phyloP scores from a whole-genome alignment of 2,329 filamentous ascomycete species.

The Claviceps monticola region DNA sequence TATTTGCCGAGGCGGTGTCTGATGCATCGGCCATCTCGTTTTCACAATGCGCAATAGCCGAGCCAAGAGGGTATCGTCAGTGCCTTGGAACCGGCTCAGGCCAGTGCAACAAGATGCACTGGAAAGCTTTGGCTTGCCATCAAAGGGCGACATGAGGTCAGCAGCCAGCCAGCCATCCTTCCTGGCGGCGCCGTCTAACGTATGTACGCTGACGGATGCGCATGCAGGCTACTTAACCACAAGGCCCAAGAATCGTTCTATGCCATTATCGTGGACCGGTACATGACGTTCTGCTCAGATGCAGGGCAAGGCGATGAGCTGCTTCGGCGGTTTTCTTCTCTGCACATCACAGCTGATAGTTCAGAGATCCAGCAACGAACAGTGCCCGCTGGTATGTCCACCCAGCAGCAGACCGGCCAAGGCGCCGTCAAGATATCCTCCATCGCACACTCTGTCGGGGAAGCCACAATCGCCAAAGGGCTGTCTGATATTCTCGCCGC shows the following conservation, averaged over 20 bases:
- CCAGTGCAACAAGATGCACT: slow-evolving; percentile 63
- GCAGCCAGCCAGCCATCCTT: slow-evolving; percentile 1
- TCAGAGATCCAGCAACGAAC: neutral
- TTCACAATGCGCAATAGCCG: slow-evolving; percentile 10
- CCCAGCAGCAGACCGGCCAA: neutral
- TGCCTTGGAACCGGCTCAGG: slow-evolving; percentile 58
- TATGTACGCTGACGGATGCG: neutral
- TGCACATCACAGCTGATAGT: slow-evolving; percentile 21
- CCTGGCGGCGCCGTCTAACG: neutral
- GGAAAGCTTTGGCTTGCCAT: slow-evolving; percentile 71
- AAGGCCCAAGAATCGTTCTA: slow-evolving; percentile 79
- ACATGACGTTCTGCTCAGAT: slow-evolving; percentile 76
- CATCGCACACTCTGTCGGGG: slow-evolving; percentile 7
- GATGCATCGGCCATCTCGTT: neutral
- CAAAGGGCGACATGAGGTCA: slow-evolving; percentile 80
- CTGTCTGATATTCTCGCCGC: slow-evolving; percentile 66
- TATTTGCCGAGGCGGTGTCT: neutral
- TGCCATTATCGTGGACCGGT: slow-evolving; percentile 73
- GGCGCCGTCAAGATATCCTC: neutral
- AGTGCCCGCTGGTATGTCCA: neutral
- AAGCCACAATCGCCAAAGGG: slow-evolving; percentile 38
- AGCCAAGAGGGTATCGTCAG: slow-evolving; percentile 26
- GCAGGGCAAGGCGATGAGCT: slow-evolving; percentile 59
- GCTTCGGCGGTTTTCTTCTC: slow-evolving; percentile 57
- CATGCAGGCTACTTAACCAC: slow-evolving; percentile 50